Base-by-base conservation (phyloP, 108 stramenopile genomes). In the Epithemia pelagica region DNA sequence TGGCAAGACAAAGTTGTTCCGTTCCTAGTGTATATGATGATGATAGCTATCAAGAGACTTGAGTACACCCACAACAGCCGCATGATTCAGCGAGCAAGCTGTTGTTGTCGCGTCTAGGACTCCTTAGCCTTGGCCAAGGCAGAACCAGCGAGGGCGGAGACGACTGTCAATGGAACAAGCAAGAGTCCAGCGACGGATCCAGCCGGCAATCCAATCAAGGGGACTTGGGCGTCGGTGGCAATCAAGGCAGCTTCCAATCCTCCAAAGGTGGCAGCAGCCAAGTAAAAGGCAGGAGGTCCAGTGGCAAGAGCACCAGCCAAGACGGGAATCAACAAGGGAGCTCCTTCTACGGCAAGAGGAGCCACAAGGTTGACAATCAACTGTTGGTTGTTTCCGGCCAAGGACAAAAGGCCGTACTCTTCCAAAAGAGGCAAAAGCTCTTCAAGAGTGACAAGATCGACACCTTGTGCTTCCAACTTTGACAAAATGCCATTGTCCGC, bases 361-460 rank as follows among this genome's bases (percentile, higher is more conserved):
- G 91, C 91, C 28, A 84, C 78, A 30, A 78, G 73, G 71, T 92
- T 92, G 70, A 92, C 77, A 62, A 92, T 62, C 52, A 92, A 76
- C 75, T 92, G 91, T 74, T 92, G 91, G 75, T 92, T 92, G 77
- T 87, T 89, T 30, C 79, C 91, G n/a, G 81, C 84, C 37, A 89
- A 58, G 53, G 74, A 75, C 70, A 92, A 76, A 25, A 81, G 64
- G 32, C 87, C 87, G 64, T 73, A 71, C 58, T 87, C 70, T 69
- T 92, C 87, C 32, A 84, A 74, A 20, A 71, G 51, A n/a, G 91
- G 91, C 31, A 92, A 79, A 57, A 88, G 77, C 52, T 81, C 55
- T 59, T 92, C 91, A 33, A 88, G 63, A 22, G 80, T 92, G 22
- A 68, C 79, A 71, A 92, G 86, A 63, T 83, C 83, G 22, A 92